Evolutionary conservation across 495 filamentous ascomycete genomes (phyloP).

Genomic region (Bombardia bombarda): DNA sequence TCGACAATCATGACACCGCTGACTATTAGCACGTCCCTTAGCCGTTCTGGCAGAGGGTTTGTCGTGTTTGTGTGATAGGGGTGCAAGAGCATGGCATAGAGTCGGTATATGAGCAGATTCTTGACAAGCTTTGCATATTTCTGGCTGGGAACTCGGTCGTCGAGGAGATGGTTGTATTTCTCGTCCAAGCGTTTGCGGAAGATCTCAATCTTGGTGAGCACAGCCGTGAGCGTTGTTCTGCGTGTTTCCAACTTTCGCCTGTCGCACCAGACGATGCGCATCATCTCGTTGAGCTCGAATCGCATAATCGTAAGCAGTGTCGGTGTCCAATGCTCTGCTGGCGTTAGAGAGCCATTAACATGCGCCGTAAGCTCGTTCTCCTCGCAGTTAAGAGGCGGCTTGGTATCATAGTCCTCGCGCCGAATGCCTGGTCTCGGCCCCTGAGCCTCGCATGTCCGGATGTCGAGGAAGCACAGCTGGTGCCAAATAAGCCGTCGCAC

Average conservation of each 20-base stretch:
- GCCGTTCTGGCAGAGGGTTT: slow-evolving; percentile 38
- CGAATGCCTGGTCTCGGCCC: slow-evolving; percentile 61
- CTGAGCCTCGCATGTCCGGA: slow-evolving; percentile 67
- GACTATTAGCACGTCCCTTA: slow-evolving; percentile 40
- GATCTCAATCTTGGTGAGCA: slow-evolving; percentile 54
- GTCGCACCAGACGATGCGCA: slow-evolving; percentile 56
- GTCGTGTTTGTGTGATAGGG: slow-evolving; percentile 52
- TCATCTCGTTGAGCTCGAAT: slow-evolving; percentile 67
- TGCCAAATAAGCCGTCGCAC: slow-evolving; percentile 73
- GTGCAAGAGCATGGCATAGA: slow-evolving; percentile 58
- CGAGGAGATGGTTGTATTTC: slow-evolving; percentile 51
- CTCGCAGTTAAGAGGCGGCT: slow-evolving; percentile 58
- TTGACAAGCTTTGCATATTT: slow-evolving; percentile 51
- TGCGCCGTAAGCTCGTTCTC: slow-evolving; percentile 46
- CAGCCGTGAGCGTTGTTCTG: slow-evolving; percentile 46
- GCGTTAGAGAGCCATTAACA: slow-evolving; percentile 25
- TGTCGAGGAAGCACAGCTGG: slow-evolving; percentile 65
- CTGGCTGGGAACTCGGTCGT: slow-evolving; percentile 51
- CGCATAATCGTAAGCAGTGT: slow-evolving; percentile 57
- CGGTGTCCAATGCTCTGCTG: slow-evolving; percentile 55
- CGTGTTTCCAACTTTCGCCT: slow-evolving; percentile 51
- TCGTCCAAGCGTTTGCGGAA: slow-evolving; percentile 50
- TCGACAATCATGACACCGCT: slow-evolving; percentile 49
- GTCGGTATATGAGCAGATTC: slow-evolving; percentile 49
- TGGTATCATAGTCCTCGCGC: slow-evolving; percentile 62